Base-by-base conservation (phyloP, 352 stramenopile genomes). In the Globisporangium apiculatum region DNA sequence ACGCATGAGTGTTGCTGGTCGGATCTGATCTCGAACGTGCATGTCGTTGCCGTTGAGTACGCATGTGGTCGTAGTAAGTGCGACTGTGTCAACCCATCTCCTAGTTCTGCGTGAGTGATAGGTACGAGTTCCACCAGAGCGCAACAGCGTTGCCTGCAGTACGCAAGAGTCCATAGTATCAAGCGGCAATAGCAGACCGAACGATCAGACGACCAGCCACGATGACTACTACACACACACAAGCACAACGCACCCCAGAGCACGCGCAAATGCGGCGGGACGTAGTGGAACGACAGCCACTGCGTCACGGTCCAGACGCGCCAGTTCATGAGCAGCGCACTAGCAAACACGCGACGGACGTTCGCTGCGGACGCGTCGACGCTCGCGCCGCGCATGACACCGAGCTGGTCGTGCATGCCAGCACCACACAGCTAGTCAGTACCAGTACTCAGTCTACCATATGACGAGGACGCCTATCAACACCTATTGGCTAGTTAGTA, bases 121-220 rank as follows among this genome's bases (percentile, higher is more conserved):
- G 64, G 65, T 91, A 91, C 66, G 76, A 72, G 58, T 87, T 91
- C 80, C 80, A 91, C 80, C 78, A 89, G 36, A 91, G 75, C 36
- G 78, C 78, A 38, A 87, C 62, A 54, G 69, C 72, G 55, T 89
- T 89, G 60, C 78, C 80, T 90, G 58, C 8, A 37, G 24, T 31
- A 0, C 24, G 24, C 24, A 31, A 31, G 24, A 31, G 24, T 31
- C 24, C 24, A 31, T 31, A 31, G 24, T 31, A 31, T 31, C 24
- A 31, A 31, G 24, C 24, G 24, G 24, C 24, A 31, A 31, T 31
- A 31, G 24, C 24, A 31, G 24, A 31, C 24, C 24, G 1, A 31
- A 31, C 24, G 24, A 31, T 31, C 24, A 31, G 24, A 31, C 2
- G 24, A 31, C 24, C 24, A 31, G 24, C 24, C 3, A 31, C 24